Percentiles rank a stretch among this genome's conserved stretches.
Conservation (phyloP, 257 asterid genomes). For the Solanum peruvianum region DNA sequence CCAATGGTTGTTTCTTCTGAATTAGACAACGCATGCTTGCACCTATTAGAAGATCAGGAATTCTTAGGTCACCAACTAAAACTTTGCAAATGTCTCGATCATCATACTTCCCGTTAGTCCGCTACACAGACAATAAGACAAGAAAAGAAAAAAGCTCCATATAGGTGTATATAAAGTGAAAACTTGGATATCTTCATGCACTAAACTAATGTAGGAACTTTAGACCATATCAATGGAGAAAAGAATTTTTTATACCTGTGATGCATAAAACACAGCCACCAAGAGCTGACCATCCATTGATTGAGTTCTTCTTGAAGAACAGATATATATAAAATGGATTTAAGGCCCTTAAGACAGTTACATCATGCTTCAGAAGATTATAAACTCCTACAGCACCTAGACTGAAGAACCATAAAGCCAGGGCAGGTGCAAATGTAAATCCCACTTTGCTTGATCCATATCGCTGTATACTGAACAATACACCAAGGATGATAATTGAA, state of each 20-base stretch:
- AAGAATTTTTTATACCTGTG: slow-evolving; percentile 45
- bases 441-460: slow-evolving; percentile 95
- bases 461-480: slow-evolving; percentile 77
- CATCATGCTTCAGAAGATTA: slow-evolving; percentile 63
- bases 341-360: slow-evolving; percentile 62
- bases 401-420: slow-evolving; percentile 86
- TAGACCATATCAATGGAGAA: background rate
- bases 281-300: slow-evolving; percentile 82
- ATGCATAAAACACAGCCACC: slow-evolving; percentile 99
- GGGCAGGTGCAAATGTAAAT: slow-evolving; percentile 84
- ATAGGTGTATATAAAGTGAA: background rate
- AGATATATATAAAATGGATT: slow-evolving; percentile 77
- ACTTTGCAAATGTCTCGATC: background rate
- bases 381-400: slow-evolving; percentile 78
- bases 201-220: background rate
- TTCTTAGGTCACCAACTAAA: background rate
- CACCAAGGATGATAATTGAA: slow-evolving; percentile 69
- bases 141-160: background rate
- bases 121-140: background rate
- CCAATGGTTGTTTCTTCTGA: background rate
- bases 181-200: background rate
- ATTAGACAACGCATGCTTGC: background rate
- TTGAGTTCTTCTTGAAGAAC: slow-evolving; percentile 66
- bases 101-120: background rate
- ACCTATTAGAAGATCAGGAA: background rate